These are phyloP conservation scores for Cryphonectria japonica DNA, from an alignment of 2,329 filamentous ascomycete species.

Conservation along the genomic window DNA sequence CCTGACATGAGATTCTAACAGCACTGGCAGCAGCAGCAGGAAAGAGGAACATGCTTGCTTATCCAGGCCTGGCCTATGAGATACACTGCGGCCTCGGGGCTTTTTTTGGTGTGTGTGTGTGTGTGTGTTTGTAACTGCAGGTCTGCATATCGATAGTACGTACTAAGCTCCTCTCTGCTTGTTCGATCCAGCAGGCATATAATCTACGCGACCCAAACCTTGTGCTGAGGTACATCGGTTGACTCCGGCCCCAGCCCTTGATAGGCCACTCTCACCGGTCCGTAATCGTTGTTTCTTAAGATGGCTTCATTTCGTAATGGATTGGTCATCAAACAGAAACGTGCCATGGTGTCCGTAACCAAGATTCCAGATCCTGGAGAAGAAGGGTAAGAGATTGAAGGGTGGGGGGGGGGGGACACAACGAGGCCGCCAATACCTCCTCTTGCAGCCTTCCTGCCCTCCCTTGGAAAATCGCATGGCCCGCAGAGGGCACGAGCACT, in stretches of 20 bases:
- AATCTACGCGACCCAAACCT: neutral
- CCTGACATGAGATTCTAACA: neutral
- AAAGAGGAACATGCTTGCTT: slow-evolving; percentile 1
- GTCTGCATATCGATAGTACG: neutral
- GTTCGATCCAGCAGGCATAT: slow-evolving; percentile 7
- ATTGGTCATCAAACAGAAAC: neutral
- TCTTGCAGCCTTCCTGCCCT: neutral
- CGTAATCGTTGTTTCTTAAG: neutral
- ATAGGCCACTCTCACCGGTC: neutral
- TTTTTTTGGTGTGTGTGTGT: neutral
- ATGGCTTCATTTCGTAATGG: neutral
- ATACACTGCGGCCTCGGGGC: neutral
- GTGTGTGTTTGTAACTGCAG: neutral
- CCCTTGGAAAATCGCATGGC: neutral
- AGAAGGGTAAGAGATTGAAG: too few species aligned
- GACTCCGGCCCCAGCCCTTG: neutral
- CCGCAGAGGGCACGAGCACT: neutral
- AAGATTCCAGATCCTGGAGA: neutral
- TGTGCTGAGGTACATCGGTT: neutral
- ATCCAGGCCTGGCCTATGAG: neutral
- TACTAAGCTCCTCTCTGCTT: neutral
- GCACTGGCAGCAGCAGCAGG: neutral
- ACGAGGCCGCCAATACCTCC: neutral
- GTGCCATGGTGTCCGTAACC: neutral
- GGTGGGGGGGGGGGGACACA: too few species aligned